Evolutionary conservation across 768 basidiomycete genomes (phyloP).

Genomic region (Hygrophoropsis aurantiaca): DNA sequence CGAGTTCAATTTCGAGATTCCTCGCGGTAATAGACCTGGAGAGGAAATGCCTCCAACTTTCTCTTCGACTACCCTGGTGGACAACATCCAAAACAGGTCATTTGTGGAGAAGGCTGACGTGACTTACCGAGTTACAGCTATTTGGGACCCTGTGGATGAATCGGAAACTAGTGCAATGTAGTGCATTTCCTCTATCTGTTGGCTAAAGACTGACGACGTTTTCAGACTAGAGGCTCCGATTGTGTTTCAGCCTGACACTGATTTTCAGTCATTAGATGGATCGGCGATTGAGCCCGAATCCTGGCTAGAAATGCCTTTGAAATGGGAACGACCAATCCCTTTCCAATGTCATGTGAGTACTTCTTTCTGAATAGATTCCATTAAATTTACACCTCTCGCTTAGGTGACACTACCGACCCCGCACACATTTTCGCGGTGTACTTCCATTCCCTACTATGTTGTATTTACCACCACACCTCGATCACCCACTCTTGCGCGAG

Average conservation of each 20-base stretch:
- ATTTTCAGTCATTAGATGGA: conserved; percentile 59
- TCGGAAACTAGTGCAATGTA: conserved; percentile 48
- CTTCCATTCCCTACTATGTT: conserved; percentile 69
- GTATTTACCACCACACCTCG: conserved; percentile 68
- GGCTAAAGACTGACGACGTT: conserved; percentile 6
- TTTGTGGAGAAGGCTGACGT: conserved; percentile 41
- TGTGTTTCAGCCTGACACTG: conserved; percentile 56
- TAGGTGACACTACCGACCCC: conserved; percentile 67
- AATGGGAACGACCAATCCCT: conserved; percentile 59
- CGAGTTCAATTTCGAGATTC: conserved; percentile 58
- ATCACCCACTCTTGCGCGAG: conserved; percentile 52
- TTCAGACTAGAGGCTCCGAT: conserved; percentile 66
- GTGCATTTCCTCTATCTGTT: conserved; percentile 26
- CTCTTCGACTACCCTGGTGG: conserved; percentile 34
- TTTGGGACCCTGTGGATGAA: conserved; percentile 56
- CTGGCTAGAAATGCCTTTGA: conserved; percentile 71
- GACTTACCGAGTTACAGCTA: conserved; percentile 52
- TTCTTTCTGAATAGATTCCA: background rate
- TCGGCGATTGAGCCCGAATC: conserved; percentile 41
- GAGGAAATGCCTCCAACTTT: conserved; percentile 68
- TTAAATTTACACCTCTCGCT: conserved; percentile 3
- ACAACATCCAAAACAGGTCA: conserved; percentile 21
- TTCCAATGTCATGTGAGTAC: conserved; percentile 67
- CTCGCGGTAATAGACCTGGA: conserved; percentile 44
- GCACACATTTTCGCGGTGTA: conserved; percentile 58